Percentiles rank a stretch among this genome's conserved stretches.
These are phyloP conservation scores for Spathaspora sp. DNA, from an alignment of 805 yeast genomes.

Conservation along the genomic window DNA sequence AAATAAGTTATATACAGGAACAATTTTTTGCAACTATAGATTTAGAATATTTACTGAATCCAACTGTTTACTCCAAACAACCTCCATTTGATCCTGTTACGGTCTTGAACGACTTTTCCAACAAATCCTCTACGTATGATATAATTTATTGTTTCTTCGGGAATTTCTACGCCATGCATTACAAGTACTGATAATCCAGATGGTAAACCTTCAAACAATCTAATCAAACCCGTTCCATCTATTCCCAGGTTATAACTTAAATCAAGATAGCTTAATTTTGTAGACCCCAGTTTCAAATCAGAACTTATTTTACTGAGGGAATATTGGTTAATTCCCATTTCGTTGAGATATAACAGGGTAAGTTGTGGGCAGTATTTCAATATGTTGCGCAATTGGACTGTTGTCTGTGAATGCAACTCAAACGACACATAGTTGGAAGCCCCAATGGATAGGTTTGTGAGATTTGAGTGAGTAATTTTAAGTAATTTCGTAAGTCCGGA, in stretches of 20 bases:
- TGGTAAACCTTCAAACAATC: conserved; percentile 17
- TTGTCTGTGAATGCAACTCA: conserved; percentile 7
- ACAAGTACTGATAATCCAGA: conserved; percentile 16
- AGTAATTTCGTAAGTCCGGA: conserved; percentile 39
- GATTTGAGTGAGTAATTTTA: conserved; percentile 23
- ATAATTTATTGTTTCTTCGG: conserved; percentile 4
- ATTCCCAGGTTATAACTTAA: conserved; percentile 32
- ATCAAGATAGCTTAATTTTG: conserved; percentile 25
- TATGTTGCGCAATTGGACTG: conserved; percentile 1
- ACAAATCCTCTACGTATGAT: conserved; percentile 2
- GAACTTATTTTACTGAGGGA: conserved; percentile 25
- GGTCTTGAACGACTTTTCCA: conserved; percentile 15
- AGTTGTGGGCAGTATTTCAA: conserved; percentile 9
- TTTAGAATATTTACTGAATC: conserved; percentile 2
- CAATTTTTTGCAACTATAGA: neutral
- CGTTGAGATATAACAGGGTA: conserved; percentile 23
- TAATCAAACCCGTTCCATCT: conserved; percentile 38
- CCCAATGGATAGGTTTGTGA: conserved; percentile 31
- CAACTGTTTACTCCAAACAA: conserved; percentile 33
- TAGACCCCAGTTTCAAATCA: conserved; percentile 17
- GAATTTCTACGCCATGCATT: conserved; percentile 32
- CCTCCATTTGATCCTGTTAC: conserved; percentile 26
- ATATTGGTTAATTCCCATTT: conserved; percentile 33
- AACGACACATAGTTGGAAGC: conserved; percentile 29
- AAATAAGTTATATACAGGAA: neutral